These are phyloP conservation scores for Lenzites betulinus DNA, from an alignment of 768 basidiomycete species.

Conservation along the genomic window DNA sequence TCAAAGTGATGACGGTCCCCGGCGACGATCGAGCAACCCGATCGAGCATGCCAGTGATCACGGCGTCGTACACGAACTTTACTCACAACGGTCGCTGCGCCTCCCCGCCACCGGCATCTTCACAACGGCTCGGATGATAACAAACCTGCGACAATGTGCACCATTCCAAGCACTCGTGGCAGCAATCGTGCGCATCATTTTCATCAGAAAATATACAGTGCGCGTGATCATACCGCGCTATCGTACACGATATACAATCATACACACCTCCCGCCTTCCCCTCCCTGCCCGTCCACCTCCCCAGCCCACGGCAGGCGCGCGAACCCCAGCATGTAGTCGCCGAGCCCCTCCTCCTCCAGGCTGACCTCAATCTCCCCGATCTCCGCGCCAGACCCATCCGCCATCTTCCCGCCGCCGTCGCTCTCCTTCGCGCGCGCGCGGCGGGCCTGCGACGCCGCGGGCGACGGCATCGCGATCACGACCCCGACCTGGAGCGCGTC, in stretches of 20 bases:
- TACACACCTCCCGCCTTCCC: neutral
- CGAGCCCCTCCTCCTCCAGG: constrained; percentile 7
- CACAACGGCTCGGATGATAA: too few relatives aligned
- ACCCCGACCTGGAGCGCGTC: constrained; percentile 26
- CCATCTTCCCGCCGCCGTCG: neutral
- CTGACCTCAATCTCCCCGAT: constrained; percentile 1
- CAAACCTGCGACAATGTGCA: too few relatives aligned
- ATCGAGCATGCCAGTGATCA: too few relatives aligned
- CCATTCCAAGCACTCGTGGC: too few relatives aligned
- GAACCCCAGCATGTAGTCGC: constrained; percentile 20
- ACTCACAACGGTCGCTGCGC: too few relatives aligned
- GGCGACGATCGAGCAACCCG: too few relatives aligned
- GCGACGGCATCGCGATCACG: constrained; percentile 30
- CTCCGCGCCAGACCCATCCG: neutral
- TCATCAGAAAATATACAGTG: too few relatives aligned
- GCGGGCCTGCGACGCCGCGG: neutral
- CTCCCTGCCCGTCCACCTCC: neutral
- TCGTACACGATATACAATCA: neutral
- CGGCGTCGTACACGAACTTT: too few relatives aligned
- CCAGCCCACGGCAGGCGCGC: constrained; percentile 15
- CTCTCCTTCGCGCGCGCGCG: neutral
- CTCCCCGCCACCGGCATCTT: too few relatives aligned
- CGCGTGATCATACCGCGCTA: too few relatives aligned
- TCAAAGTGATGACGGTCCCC: too few relatives aligned
- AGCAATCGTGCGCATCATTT: too few relatives aligned